Conservation (phyloP, 1,284 basidiomycete species). For the Ceratobasidium theobromae region DNA sequence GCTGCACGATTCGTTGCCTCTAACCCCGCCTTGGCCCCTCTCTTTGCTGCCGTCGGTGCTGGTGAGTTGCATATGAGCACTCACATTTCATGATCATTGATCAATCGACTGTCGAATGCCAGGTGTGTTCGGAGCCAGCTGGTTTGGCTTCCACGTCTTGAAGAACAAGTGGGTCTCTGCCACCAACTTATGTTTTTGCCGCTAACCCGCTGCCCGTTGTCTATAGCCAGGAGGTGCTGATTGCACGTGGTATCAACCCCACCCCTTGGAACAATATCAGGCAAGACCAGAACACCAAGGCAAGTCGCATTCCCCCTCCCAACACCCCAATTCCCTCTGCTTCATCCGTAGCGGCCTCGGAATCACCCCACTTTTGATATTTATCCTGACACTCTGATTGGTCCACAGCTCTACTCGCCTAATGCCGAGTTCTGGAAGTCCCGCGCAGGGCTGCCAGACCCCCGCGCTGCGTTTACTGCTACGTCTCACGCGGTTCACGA, state of each 20-base stretch:
- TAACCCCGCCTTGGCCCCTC: conserved; percentile 38
- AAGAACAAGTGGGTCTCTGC: conserved; percentile 36
- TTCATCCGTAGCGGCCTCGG: neutral
- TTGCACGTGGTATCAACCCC: conserved; percentile 37
- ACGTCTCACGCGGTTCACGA: conserved; percentile 25
- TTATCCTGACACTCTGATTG: conserved; percentile 20
- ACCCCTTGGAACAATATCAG: conserved; percentile 41
- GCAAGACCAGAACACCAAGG: conserved; percentile 40
- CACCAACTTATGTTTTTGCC: neutral
- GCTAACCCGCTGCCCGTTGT: neutral
- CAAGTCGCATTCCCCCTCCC: conserved; percentile 15
- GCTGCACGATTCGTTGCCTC: conserved; percentile 36
- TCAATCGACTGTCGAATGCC: neutral
- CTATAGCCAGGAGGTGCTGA: conserved; percentile 36
- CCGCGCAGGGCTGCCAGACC: conserved; percentile 37
- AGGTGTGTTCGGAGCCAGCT: conserved; percentile 39
- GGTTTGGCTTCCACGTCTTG: conserved; percentile 39
- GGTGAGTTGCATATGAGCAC: conserved; percentile 20
- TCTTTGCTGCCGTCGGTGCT: conserved; percentile 39
- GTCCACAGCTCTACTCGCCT: conserved; percentile 37
- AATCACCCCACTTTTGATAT: conserved; percentile 7
- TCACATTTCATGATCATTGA: neutral
- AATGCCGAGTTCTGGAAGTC: conserved; percentile 40
- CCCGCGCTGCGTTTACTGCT: conserved; percentile 38
- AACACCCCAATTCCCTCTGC: neutral